These are phyloP conservation scores for Ogataea thermomethanolica DNA, from an alignment of 805 yeast genomes.

Conservation along the genomic window DNA sequence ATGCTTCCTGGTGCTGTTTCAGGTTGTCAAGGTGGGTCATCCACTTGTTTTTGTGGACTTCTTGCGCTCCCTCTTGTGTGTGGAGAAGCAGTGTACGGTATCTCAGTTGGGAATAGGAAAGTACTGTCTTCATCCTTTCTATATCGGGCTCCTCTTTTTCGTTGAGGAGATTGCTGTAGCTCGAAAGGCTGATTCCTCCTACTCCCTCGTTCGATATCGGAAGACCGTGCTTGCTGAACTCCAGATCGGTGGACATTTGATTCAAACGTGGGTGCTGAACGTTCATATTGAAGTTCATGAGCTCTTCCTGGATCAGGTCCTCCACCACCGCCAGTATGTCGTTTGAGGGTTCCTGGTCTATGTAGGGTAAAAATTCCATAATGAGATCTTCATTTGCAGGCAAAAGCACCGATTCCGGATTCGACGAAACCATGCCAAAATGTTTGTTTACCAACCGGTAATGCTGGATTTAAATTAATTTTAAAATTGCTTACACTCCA, in stretches of 20 bases:
- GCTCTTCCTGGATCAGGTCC: constrained; percentile 22
- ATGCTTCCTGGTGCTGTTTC: constrained; percentile 26
- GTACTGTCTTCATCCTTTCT: constrained; percentile 33
- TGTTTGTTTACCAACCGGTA: too few species aligned
- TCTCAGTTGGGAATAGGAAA: constrained; percentile 40
- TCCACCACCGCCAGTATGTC: constrained; percentile 19
- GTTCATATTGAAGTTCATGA: constrained; percentile 13
- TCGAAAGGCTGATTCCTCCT: constrained; percentile 20
- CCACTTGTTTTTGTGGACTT: constrained; percentile 34
- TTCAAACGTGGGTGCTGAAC: constrained; percentile 15
- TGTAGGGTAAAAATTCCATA: constrained; percentile 24
- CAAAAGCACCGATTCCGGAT: constrained; percentile 1
- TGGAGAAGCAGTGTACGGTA: constrained; percentile 36
- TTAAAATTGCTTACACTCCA: too few species aligned
- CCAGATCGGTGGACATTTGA: neutral
- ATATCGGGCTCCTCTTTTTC: constrained; percentile 16
- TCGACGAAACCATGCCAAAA: neutral
- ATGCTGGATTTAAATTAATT: too few species aligned
- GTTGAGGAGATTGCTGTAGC: constrained; percentile 18
- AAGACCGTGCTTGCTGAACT: constrained; percentile 1
- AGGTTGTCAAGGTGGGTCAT: constrained; percentile 34
- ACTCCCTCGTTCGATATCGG: constrained; percentile 8
- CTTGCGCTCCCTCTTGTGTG: constrained; percentile 19
- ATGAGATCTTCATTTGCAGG: constrained; percentile 6
- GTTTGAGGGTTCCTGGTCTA: constrained; percentile 22